These are phyloP conservation scores for Rhynchosporium graminicola DNA, from an alignment of 2,329 filamentous ascomycete species.

Conservation along the genomic window DNA sequence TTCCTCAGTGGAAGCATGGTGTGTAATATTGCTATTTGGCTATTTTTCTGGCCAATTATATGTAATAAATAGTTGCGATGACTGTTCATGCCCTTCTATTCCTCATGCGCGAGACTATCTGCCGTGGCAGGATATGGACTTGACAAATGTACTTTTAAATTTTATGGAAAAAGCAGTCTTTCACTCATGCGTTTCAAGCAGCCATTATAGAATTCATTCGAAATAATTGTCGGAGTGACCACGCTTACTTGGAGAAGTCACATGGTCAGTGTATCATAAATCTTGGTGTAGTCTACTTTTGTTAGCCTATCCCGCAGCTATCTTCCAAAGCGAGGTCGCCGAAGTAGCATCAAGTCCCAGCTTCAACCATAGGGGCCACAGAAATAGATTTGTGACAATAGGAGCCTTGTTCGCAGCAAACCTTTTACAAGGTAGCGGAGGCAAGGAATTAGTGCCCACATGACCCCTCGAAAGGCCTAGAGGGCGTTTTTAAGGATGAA, in stretches of 20 bases:
- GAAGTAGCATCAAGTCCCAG: too few relatives aligned
- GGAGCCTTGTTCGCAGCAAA: background rate
- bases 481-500: slow-evolving; percentile 2
- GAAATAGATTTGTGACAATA: background rate
- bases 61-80: background rate
- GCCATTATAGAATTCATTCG: background rate
- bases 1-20: background rate
- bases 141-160: background rate
- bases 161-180: background rate
- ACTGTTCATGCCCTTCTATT: background rate
- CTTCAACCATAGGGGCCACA: background rate
- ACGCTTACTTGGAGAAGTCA: too few relatives aligned
- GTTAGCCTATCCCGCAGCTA: too few relatives aligned
- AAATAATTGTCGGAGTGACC: too few relatives aligned
- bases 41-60: background rate
- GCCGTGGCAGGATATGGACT: background rate
- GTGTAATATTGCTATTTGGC: slow-evolving; percentile 11
- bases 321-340: too few relatives aligned
- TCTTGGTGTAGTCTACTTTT: too few relatives aligned
- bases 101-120: background rate
- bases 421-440: slow-evolving; percentile 2
- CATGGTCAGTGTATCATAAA: too few relatives aligned
- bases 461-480: slow-evolving; percentile 12
- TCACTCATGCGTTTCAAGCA: slow-evolving; percentile 1
- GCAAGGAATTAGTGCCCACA: slow-evolving; percentile 7